phyloP scores from a whole-genome alignment of 768 basidiomycete genomes.

The Agaricus blazei region DNA sequence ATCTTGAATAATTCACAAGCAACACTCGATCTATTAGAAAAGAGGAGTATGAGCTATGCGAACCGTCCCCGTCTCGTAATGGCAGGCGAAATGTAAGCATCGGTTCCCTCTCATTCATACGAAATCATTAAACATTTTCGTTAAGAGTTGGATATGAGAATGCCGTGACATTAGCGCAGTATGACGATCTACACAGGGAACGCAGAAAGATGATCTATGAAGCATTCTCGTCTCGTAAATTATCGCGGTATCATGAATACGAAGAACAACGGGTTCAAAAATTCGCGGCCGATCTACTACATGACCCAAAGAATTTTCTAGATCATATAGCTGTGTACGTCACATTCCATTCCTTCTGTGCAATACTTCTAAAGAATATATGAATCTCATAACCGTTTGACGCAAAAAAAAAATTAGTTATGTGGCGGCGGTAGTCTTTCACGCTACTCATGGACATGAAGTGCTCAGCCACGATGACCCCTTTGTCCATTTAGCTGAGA shows the following conservation, averaged over 20 bases:
- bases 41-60: conserved; percentile 24
- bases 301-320: conserved; percentile 3
- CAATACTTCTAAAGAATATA: not conserved
- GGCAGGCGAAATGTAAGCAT: conserved; percentile 22
- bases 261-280: conserved; percentile 3
- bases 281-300: not conserved
- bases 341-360: not conserved
- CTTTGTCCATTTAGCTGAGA: conserved; percentile 6
- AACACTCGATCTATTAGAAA: conserved; percentile 26
- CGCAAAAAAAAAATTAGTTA: conserved; percentile 3
- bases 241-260: conserved; percentile 6
- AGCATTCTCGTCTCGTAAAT: conserved; percentile 6
- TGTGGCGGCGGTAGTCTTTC: conserved; percentile 5
- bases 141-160: conserved; percentile 9
- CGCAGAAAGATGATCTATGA: conserved; percentile 8
- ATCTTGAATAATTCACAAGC: conserved; percentile 21
- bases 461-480: conserved; percentile 6
- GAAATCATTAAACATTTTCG: not conserved
- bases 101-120: not conserved
- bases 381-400: not conserved
- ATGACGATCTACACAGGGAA: conserved; percentile 2
- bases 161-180: conserved; percentile 4
- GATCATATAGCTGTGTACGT: conserved; percentile 5
- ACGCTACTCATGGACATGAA: conserved; percentile 7
- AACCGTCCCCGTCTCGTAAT: conserved; percentile 26